Evolutionary conservation across 345 rosid genomes (phyloP).

Genomic region (Psidium guajava): DNA sequence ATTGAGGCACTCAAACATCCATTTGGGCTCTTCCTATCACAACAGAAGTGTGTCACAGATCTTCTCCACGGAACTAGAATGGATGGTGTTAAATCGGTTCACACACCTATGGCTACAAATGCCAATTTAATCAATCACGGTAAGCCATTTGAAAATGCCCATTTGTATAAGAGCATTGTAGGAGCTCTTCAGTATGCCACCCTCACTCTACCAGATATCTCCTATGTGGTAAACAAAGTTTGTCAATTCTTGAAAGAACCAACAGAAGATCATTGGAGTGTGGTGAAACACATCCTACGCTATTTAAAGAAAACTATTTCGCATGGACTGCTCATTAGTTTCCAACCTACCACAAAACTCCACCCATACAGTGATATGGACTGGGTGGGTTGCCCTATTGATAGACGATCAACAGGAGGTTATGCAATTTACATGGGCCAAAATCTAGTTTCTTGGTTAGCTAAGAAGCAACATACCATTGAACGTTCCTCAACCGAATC

Average conservation of each 20-base stretch:
- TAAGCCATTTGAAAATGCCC: not conserved
- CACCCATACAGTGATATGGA: no score
- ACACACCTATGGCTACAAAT: not conserved
- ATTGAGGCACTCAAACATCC: no score
- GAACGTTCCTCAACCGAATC: rapidly evolving
- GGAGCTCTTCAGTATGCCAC: not conserved
- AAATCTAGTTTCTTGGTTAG: no score
- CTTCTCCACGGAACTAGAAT: no score
- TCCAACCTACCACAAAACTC: not conserved
- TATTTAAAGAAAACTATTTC: no score
- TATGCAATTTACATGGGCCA: not conserved
- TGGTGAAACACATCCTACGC: no score
- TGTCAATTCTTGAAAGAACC: not conserved
- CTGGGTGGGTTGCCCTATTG: no score
- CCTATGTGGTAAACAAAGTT: not conserved
- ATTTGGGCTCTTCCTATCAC: no score
- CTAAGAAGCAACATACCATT: not conserved
- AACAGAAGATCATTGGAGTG: not conserved
- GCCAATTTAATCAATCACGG: not conserved
- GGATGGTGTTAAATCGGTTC: no score
- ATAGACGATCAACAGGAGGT: not conserved
- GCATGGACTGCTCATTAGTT: not conserved
- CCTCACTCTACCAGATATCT: not conserved
- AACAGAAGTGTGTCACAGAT: no score
- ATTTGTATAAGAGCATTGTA: not conserved